Percentiles rank a stretch among this genome's conserved stretches.
Evolutionary conservation across 345 rosid genomes (phyloP).

Genomic region (Rhodamnia argentea): DNA sequence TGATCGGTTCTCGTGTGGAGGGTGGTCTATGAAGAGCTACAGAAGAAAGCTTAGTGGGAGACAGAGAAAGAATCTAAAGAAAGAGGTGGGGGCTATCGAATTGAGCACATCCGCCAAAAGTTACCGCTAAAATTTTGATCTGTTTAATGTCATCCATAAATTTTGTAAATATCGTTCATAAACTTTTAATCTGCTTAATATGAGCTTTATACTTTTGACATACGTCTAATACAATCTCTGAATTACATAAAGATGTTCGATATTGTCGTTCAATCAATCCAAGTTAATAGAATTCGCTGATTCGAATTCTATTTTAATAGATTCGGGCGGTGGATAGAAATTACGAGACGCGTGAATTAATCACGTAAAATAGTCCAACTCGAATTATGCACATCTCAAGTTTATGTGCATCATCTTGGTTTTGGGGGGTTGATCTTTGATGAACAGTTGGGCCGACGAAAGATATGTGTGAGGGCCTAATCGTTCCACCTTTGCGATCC

Average conservation of each 20-base stretch:
- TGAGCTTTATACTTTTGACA: too few relatives aligned
- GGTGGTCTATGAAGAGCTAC: too few relatives aligned
- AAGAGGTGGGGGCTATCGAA: background rate
- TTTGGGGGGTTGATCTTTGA: background rate
- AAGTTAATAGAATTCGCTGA: too few relatives aligned
- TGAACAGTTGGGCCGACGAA: background rate
- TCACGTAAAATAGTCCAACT: background rate
- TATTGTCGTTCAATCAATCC: background rate
- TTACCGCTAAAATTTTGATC: too few relatives aligned
- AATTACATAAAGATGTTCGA: rapidly evolving
- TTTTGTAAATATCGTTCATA: too few relatives aligned
- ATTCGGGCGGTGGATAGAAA: too few relatives aligned
- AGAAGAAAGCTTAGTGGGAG: background rate
- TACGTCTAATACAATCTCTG: background rate
- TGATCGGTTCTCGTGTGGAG: too few relatives aligned
- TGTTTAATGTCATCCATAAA: rapidly evolving
- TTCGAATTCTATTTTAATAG: too few relatives aligned
- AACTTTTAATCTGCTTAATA: too few relatives aligned
- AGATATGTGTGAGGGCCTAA: background rate
- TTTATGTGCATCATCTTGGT: background rate
- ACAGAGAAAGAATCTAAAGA: background rate
- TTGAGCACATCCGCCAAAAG: background rate
- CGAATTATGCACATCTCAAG: background rate
- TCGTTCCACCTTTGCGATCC: background rate
- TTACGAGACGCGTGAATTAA: too few relatives aligned